phyloP scores from a whole-genome alignment of 2,329 filamentous ascomycete genomes.

The Colletotrichum caudatum region DNA sequence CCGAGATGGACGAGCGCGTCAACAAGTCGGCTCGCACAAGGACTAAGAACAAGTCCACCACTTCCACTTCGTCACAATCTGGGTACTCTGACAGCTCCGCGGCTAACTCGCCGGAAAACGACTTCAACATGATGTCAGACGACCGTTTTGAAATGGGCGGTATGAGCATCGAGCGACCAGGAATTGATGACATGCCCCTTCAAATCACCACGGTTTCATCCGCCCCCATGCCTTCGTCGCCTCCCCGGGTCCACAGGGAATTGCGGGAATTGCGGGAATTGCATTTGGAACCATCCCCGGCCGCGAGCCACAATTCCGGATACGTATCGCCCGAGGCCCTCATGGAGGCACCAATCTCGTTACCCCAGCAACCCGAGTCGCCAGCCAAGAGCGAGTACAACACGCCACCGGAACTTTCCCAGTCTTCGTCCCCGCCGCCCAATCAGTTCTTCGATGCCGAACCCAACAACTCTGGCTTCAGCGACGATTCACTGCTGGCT shows the following conservation, averaged over 20 bases:
- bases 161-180: conserved; percentile 37
- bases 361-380: conserved; percentile 56
- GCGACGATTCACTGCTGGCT: conserved; percentile 48
- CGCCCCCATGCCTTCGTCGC: conserved; percentile 53
- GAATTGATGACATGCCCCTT: conserved; percentile 44
- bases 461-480: conserved; percentile 49
- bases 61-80: conserved; percentile 63
- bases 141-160: conserved; percentile 60
- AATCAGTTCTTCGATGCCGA: conserved; percentile 62
- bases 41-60: conserved; percentile 67
- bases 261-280: conserved; percentile 50
- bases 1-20: conserved; percentile 66
- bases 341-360: conserved; percentile 49
- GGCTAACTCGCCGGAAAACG: conserved; percentile 64
- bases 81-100: conserved; percentile 69
- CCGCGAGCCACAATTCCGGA: conserved; percentile 55
- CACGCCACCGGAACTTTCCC: conserved; percentile 71
- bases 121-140: conserved; percentile 54
- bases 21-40: conserved; percentile 69
- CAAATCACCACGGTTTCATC: conserved; percentile 58
- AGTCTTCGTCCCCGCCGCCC: conserved; percentile 68
- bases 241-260: conserved; percentile 52
- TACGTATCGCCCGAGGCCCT: conserved; percentile 63
- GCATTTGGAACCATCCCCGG: conserved; percentile 55
- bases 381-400: conserved; percentile 68